These are phyloP conservation scores for Geranium incanum DNA, from an alignment of 441 rosid genomes.

Conservation along the genomic window DNA sequence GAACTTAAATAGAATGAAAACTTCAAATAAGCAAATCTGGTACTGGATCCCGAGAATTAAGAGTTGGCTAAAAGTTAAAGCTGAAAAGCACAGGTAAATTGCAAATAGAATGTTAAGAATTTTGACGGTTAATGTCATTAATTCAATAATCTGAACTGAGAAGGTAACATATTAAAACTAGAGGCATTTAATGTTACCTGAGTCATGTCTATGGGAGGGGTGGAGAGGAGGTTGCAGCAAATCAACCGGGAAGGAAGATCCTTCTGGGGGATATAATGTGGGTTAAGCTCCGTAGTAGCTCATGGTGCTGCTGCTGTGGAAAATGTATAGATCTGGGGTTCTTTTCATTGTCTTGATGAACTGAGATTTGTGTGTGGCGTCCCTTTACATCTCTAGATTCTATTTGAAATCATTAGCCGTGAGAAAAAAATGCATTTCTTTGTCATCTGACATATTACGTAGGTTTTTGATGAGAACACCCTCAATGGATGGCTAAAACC, in stretches of 20 bases:
- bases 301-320: not conserved
- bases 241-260: not conserved
- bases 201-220: constrained; percentile 15
- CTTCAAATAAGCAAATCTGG: not conserved
- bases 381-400: too few species aligned
- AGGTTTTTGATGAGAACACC: constrained; percentile 14
- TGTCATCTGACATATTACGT: too few species aligned
- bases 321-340: too few species aligned
- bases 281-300: constrained; percentile 31
- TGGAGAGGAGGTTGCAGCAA: constrained; percentile 19
- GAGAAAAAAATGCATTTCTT: too few species aligned
- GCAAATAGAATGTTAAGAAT: not conserved
- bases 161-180: constrained; percentile 22
- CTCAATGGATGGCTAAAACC: constrained; percentile 30
- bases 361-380: too few species aligned
- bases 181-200: not conserved
- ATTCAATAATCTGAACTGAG: constrained; percentile 10
- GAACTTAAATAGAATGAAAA: not conserved
- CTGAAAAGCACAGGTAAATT: not conserved
- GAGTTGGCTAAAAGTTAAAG: not conserved
- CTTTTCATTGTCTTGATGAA: too few species aligned
- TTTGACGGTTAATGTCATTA: constrained; percentile 1
- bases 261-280: constrained; percentile 37
- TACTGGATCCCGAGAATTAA: not conserved
- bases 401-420: too few species aligned